Base-by-base conservation (phyloP, 2,329 filamentous ascomycete genomes). In the Hymenoscyphus scutula region DNA sequence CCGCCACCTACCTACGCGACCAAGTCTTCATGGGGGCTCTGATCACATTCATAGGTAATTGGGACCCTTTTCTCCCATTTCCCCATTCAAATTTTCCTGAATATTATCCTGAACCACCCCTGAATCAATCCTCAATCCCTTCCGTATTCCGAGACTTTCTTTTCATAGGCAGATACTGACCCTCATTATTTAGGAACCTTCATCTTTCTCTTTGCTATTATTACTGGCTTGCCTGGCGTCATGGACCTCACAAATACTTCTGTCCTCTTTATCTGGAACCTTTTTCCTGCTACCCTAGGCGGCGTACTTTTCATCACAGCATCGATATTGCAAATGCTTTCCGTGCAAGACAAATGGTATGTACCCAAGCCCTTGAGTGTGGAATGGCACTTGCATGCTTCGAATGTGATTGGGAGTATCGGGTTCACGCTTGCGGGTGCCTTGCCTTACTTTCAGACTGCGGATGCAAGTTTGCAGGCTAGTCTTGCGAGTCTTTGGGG, bases 131-230 rank as follows among this genome's bases (percentile, higher is more conserved):
- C n/a, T n/a, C n/a, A n/a, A n/a, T n/a, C n/a, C n/a, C n/a, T n/a
- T n/a, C n/a, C n/a, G n/a, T n/a, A n/a, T n/a, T n/a, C n/a, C n/a
- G n/a, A n/a, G n/a, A n/a, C n/a, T n/a, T n/a, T n/a, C n/a, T n/a
- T n/a, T n/a, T n/a, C n/a, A n/a, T n/a, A n/a, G n/a, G n/a, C n/a
- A n/a, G n/a, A n/a, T n/a, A n/a, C n/a, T n/a, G n/a, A n/a, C n/a
- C n/a, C n/a, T n/a, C n/a, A n/a, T n/a, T n/a, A n/a, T n/a, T n/a
- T n/a, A n/a, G 68, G 67, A 11, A 64, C 67, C 13, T 59, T 65
- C 29, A 60, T 70, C 56, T 70, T 71, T 57, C 60, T 67, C 54
- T 56, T 69, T 38, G 67, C 66, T 6, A 61, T 63, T 27, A 57
- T 69, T 8, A 68, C 68, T 4, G 56, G 61, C 17, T 55, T 70